Evolutionary conservation across 495 filamentous ascomycete genomes (phyloP).

Genomic region (Barbatosphaeria neglecta): DNA sequence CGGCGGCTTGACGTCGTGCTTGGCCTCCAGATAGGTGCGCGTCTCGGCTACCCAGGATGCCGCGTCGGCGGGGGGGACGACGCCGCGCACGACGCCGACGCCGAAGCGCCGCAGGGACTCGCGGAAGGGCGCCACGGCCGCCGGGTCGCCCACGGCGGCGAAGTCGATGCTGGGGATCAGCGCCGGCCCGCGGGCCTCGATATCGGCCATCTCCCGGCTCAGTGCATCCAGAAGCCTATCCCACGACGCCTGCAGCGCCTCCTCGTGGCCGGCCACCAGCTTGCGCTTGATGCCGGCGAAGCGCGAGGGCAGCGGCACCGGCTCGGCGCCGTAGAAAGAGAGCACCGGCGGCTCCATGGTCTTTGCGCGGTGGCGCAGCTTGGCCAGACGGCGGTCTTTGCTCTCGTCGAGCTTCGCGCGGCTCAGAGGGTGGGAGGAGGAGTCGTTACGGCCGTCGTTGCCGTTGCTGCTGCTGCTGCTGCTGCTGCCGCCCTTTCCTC

Average conservation of each 20-base stretch:
- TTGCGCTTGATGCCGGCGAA: constrained; percentile 63
- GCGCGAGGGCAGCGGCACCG: constrained; percentile 63
- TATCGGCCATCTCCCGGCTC: constrained; percentile 43
- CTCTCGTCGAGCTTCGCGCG: background rate
- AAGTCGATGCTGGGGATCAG: constrained; percentile 60
- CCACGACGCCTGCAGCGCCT: constrained; percentile 58
- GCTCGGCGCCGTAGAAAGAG: constrained; percentile 61
- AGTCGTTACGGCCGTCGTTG: background rate
- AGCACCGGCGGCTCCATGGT: constrained; percentile 63
- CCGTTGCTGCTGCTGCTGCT: background rate
- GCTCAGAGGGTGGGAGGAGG: background rate
- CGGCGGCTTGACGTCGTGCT: constrained; percentile 39
- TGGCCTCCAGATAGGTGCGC: constrained; percentile 52
- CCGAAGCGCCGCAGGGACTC: constrained; percentile 52
- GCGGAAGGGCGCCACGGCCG: constrained; percentile 35
- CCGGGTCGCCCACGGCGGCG: constrained; percentile 39
- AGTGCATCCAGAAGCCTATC: constrained; percentile 52
- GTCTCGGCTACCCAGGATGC: constrained; percentile 44
- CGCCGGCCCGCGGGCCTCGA: constrained; percentile 30
- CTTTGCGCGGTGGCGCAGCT: background rate
- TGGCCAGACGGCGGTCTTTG: background rate
- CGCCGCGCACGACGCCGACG: constrained; percentile 54
- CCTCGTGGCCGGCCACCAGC: constrained; percentile 56
- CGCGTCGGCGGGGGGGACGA: constrained; percentile 47
- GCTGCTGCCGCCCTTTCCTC: background rate